phyloP scores from a whole-genome alignment of 164 flowering plant species.

The Sedum album region DNA sequence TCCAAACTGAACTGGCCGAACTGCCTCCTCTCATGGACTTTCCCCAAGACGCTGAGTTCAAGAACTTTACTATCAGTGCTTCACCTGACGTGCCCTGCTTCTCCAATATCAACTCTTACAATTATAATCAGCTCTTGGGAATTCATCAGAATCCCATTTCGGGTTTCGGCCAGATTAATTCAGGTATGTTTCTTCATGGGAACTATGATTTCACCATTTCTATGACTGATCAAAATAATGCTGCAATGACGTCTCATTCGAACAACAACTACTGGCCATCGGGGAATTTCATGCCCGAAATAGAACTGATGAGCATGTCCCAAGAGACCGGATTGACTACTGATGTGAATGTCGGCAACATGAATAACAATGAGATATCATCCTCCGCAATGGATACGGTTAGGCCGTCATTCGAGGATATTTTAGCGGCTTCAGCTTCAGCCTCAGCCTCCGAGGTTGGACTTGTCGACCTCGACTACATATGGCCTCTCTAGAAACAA shows the following conservation, averaged over 20 bases:
- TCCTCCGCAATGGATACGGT: neutral
- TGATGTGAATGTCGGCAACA: slow-evolving; percentile 3
- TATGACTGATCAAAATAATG: neutral
- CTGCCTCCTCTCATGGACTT: slow-evolving; percentile 34
- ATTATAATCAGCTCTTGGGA: neutral
- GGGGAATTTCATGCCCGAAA: neutral
- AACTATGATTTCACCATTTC: neutral
- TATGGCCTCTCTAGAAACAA: neutral
- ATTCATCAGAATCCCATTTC: neutral
- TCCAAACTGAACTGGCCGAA: slow-evolving; percentile 7
- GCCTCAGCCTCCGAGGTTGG: neutral
- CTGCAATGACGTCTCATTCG: neutral
- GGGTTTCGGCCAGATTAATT: neutral
- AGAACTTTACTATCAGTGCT: neutral
- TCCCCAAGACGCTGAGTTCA: slow-evolving; percentile 13
- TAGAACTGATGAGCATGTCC: neutral
- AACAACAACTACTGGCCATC: neutral
- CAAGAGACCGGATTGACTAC: neutral
- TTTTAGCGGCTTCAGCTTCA: too few relatives aligned
- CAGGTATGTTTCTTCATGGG: neutral
- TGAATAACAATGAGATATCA: slow-evolving; percentile 3
- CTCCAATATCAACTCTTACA: slow-evolving; percentile 11
- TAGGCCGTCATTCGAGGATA: neutral
- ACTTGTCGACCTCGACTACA: neutral
- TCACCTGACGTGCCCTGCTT: slow-evolving; percentile 33